Evolutionary conservation across 768 basidiomycete genomes (phyloP).

Genomic region (Psilocybe tampanensis): DNA sequence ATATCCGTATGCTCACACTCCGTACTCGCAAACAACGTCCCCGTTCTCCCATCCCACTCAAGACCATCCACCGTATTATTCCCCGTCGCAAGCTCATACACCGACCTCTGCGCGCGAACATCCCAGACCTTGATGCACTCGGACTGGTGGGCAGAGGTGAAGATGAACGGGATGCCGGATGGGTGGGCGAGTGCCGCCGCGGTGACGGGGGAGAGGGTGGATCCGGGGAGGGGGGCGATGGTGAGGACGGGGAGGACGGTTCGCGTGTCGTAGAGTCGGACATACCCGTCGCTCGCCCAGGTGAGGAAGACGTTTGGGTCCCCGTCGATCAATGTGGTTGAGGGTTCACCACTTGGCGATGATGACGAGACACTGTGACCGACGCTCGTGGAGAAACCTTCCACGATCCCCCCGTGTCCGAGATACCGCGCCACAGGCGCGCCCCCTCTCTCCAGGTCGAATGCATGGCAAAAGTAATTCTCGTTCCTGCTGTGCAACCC

Average conservation of each 20-base stretch:
- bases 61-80: constrained; percentile 40
- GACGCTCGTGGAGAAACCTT: constrained; percentile 32
- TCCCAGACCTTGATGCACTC: constrained; percentile 47
- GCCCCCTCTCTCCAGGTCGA: constrained; percentile 39
- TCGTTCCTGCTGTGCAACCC: constrained; percentile 8
- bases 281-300: constrained; percentile 37
- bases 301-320: constrained; percentile 41
- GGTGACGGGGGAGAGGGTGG: constrained; percentile 18
- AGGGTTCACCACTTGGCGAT: no score
- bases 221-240: constrained; percentile 19
- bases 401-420: constrained; percentile 37
- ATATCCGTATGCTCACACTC: constrained; percentile 26
- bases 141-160: constrained; percentile 28
- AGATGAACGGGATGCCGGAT: constrained; percentile 30
- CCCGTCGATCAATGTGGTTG: not conserved
- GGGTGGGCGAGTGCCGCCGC: constrained; percentile 34
- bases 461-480: constrained; percentile 20
- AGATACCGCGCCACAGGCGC: constrained; percentile 33
- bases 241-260: constrained; percentile 37
- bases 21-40: constrained; percentile 38
- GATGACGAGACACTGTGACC: no score
- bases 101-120: constrained; percentile 31
- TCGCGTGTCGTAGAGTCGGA: constrained; percentile 40
- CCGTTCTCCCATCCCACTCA: constrained; percentile 32
- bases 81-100: constrained; percentile 47